A percentile compares a stretch with the other conserved stretches of the same genome.
Evolutionary conservation across 2,329 filamentous ascomycete genomes (phyloP).

Genomic region (Cladosporium sp.): DNA sequence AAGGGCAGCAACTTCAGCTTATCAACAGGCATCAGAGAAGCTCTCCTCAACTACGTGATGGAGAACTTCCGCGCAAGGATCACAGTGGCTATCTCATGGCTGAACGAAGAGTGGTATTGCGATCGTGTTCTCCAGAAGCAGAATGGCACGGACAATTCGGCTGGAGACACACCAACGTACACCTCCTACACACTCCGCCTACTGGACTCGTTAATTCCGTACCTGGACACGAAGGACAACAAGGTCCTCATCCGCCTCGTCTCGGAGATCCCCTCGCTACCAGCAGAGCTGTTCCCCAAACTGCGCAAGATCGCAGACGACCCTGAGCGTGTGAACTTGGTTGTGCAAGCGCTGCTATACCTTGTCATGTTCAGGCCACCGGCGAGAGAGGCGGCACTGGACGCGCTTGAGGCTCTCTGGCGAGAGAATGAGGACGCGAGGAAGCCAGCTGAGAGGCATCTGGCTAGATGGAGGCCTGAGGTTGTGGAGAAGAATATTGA

Average conservation of each 20-base stretch:
- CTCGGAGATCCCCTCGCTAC: conserved; percentile 84
- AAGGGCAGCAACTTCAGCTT: conserved; percentile 49
- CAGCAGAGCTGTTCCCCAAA: conserved; percentile 67
- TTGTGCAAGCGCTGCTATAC: conserved; percentile 60
- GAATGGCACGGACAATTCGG: conserved; percentile 16
- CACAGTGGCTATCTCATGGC: conserved; percentile 87
- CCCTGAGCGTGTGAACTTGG: conserved; percentile 62
- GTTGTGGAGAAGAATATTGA: conserved; percentile 37
- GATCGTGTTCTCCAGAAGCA: conserved; percentile 62
- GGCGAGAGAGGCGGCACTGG: conserved; percentile 56
- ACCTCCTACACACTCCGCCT: conserved; percentile 45
- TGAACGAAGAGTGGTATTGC: conserved; percentile 98
- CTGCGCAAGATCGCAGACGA: conserved; percentile 66
- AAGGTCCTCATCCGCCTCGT: conserved; percentile 80
- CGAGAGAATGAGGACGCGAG: conserved; percentile 51
- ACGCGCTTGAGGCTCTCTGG: conserved; percentile 61
- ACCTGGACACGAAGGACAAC: conserved; percentile 88
- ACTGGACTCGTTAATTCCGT: conserved; percentile 86
- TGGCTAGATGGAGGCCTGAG: conserved; percentile 57
- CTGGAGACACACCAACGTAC: conserved; percentile 31
- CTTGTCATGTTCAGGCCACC: conserved; percentile 61
- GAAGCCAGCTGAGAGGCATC: conserved; percentile 53
- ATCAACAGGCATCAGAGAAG: conserved; percentile 72
- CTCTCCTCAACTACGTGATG: conserved; percentile 80
- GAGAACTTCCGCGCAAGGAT: conserved; percentile 90